Evolutionary conservation across 2,329 filamentous ascomycete genomes (phyloP).

Genomic region (Drechslerella dactyloides): DNA sequence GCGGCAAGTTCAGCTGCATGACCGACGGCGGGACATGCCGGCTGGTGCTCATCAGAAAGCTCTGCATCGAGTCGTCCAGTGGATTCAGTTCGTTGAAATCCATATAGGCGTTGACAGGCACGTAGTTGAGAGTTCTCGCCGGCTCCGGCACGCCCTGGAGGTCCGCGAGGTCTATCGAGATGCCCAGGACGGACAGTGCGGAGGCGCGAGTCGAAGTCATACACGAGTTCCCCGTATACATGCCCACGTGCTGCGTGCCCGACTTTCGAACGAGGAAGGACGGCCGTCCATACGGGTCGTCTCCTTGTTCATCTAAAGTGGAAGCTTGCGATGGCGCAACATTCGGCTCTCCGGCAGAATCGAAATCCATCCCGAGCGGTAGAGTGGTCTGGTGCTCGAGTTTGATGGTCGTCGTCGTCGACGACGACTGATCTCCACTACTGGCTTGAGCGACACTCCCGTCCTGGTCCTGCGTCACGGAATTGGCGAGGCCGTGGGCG

Average conservation of each 20-base stretch:
- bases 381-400: slow-evolving; percentile 38
- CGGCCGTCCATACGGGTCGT: slow-evolving; percentile 36
- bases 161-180: slow-evolving; percentile 77
- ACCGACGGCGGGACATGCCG: slow-evolving; percentile 66
- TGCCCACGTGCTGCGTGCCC: slow-evolving; percentile 53
- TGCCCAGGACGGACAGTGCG: slow-evolving; percentile 77
- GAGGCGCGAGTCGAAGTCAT: slow-evolving; percentile 78
- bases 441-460: too few relatives aligned
- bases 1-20: slow-evolving; percentile 67
- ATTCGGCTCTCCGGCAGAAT: slow-evolving; percentile 9
- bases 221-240: slow-evolving; percentile 68
- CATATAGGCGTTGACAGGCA: slow-evolving; percentile 61
- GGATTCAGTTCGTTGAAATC: slow-evolving; percentile 57
- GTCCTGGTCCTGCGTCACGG: slow-evolving; percentile 25
- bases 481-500: slow-evolving; percentile 58
- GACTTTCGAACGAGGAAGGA: slow-evolving; percentile 53
- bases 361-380: slow-evolving; percentile 33
- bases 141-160: slow-evolving; percentile 64
- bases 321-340: background rate
- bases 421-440: too few relatives aligned
- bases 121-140: slow-evolving; percentile 61
- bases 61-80: slow-evolving; percentile 67
- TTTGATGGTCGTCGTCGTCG: slow-evolving; percentile 24
- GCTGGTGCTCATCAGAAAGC: slow-evolving; percentile 71
- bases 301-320: slow-evolving; percentile 17